Evolutionary conservation across 2,329 filamentous ascomycete species (phyloP).

Genomic region (Sarocladium strictum): DNA sequence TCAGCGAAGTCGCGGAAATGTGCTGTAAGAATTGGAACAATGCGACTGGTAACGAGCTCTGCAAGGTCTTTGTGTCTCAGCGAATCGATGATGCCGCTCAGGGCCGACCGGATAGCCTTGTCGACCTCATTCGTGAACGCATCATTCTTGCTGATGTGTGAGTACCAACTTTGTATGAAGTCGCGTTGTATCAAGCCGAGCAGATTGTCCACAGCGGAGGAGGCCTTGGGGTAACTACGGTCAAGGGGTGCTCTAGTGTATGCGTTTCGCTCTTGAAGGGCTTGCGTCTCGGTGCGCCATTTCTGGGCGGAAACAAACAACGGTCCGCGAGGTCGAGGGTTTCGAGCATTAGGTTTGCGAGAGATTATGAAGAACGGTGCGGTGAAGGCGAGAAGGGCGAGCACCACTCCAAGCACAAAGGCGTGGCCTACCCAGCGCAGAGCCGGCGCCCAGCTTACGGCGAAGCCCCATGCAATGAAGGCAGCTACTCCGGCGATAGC

Average conservation of each 20-base stretch:
- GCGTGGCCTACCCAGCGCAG: slow-evolving; percentile 83
- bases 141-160: slow-evolving; percentile 72
- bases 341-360: slow-evolving; percentile 35
- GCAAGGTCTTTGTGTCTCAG: slow-evolving; percentile 75
- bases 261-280: slow-evolving; percentile 56
- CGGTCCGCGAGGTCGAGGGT: slow-evolving; percentile 36
- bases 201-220: slow-evolving; percentile 71
- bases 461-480: slow-evolving; percentile 84
- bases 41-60: slow-evolving; percentile 71
- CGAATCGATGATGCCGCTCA: slow-evolving; percentile 65
- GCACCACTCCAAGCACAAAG: slow-evolving; percentile 57
- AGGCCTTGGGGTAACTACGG: slow-evolving; percentile 69
- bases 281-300: slow-evolving; percentile 67
- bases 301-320: slow-evolving; percentile 55
- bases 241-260: slow-evolving; percentile 69
- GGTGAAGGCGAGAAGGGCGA: slow-evolving; percentile 35
- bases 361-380: slow-evolving; percentile 43
- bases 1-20: slow-evolving; percentile 90
- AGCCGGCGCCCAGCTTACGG: slow-evolving; percentile 74
- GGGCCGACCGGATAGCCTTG: slow-evolving; percentile 64
- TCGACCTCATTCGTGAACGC: slow-evolving; percentile 85
- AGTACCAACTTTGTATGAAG: slow-evolving; percentile 87
- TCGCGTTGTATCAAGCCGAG: slow-evolving; percentile 73
- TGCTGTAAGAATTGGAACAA: slow-evolving; percentile 81
- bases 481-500: slow-evolving; percentile 60